phyloP scores from a whole-genome alignment of 2,329 filamentous ascomycete species.

The Aspergillus sp. region DNA sequence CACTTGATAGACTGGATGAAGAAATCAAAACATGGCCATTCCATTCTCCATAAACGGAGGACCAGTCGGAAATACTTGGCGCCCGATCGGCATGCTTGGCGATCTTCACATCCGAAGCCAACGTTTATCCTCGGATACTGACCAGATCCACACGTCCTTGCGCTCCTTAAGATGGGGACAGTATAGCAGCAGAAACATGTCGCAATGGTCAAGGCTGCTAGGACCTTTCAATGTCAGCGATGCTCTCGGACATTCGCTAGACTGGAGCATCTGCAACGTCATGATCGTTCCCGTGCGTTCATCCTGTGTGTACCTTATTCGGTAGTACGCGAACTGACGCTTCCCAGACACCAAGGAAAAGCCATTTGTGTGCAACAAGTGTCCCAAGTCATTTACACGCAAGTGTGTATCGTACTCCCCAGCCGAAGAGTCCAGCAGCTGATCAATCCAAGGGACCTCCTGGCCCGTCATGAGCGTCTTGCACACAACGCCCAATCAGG shows the following conservation, averaged over 20 bases:
- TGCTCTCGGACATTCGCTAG: constrained; percentile 32
- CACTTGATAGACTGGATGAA: neutral
- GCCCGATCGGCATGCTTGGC: neutral
- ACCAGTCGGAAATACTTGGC: neutral
- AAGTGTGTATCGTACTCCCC: constrained; percentile 20
- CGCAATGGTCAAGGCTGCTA: constrained; percentile 19
- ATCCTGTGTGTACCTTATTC: neutral
- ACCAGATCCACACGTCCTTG: neutral
- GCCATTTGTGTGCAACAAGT: constrained; percentile 29
- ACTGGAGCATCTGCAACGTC: constrained; percentile 35
- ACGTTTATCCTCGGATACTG: too few species aligned
- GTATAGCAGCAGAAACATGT: neutral
- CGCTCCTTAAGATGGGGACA: neutral
- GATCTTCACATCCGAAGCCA: too few species aligned
- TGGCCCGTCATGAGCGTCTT: constrained; percentile 32
- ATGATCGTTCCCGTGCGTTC: constrained; percentile 34
- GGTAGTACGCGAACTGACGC: constrained; percentile 8
- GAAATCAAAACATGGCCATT: too few species aligned
- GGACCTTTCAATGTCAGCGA: constrained; percentile 29
- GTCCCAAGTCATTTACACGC: constrained; percentile 35
- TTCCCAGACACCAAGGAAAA: constrained; percentile 36
- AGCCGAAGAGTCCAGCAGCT: neutral
- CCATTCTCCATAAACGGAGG: too few species aligned
- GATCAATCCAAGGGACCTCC: constrained; percentile 25
- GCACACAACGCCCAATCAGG: constrained; percentile 21